These are phyloP conservation scores for Musa balbisiana DNA, from an alignment of 202 grass and related monocot genomes.

Conservation along the genomic window DNA sequence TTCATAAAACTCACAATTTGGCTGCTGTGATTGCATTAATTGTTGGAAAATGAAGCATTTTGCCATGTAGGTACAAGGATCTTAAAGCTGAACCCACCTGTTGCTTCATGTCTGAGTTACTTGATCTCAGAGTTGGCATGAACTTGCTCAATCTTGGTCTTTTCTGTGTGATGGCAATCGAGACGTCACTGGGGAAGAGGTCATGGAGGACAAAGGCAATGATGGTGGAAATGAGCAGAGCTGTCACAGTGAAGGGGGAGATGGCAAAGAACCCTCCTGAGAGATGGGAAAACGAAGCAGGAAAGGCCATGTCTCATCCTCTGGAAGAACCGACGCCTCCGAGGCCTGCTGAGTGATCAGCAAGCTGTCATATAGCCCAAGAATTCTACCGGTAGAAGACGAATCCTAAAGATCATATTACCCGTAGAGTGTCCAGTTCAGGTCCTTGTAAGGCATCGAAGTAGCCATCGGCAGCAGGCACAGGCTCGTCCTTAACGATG, in stretches of 20 bases:
- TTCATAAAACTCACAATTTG: too few species aligned
- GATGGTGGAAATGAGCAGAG: not conserved
- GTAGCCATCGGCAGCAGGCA: not conserved
- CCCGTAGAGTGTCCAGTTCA: not conserved
- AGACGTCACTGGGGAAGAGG: constrained; percentile 3
- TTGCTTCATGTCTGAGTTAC: not conserved
- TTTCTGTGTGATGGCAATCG: constrained; percentile 2
- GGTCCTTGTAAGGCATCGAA: not conserved
- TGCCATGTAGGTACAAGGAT: too few species aligned
- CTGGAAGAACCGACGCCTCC: not conserved
- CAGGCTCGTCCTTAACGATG: not conserved
- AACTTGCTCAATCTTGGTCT: not conserved
- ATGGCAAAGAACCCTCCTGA: not conserved
- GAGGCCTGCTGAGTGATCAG: not conserved
- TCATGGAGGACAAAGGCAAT: not conserved
- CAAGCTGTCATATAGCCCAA: too few species aligned
- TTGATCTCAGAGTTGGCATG: not conserved
- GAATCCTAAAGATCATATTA: not conserved
- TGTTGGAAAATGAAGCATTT: too few species aligned
- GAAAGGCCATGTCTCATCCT: constrained; percentile 12
- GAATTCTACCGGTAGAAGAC: too few species aligned
- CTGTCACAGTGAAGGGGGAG: not conserved
- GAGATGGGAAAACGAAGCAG: constrained; percentile 1
- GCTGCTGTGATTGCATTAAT: too few species aligned
- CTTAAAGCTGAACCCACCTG: too few species aligned